A percentile compares a stretch with the other conserved stretches of the same genome.
Evolutionary conservation across 2,329 filamentous ascomycete species (phyloP).

Genomic region (Amauroascus verrucosus): DNA sequence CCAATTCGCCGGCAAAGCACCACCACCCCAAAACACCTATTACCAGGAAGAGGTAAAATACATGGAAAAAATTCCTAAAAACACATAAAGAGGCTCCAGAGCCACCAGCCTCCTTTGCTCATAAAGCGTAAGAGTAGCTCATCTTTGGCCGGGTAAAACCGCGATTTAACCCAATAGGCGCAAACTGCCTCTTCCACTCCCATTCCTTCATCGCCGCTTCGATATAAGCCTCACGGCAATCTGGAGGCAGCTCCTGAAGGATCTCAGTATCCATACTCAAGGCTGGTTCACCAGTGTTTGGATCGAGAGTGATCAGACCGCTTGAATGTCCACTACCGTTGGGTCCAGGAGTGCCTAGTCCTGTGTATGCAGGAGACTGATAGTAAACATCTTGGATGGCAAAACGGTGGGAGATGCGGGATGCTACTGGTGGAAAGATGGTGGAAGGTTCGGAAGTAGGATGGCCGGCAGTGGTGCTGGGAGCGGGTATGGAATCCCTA

Average conservation of each 20-base stretch:
- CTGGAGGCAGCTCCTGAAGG: constrained; percentile 35
- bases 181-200: constrained; percentile 67
- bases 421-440: constrained; percentile 47
- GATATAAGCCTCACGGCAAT: constrained; percentile 62
- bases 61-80: background rate
- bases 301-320: constrained; percentile 31
- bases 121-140: constrained; percentile 33
- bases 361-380: constrained; percentile 48
- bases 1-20: background rate
- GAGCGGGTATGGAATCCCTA: background rate
- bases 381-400: constrained; percentile 53
- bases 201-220: constrained; percentile 54
- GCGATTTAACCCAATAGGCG: constrained; percentile 52
- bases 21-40: background rate
- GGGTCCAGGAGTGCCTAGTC: constrained; percentile 45
- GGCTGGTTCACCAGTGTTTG: constrained; percentile 13
- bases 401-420: constrained; percentile 51
- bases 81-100: background rate
- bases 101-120: background rate
- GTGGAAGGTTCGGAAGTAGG: constrained; percentile 16
- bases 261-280: constrained; percentile 27
- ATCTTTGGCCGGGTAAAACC: constrained; percentile 25
- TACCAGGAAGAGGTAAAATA: background rate
- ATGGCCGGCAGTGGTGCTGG: constrained; percentile 11
- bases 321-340: constrained; percentile 43